These are phyloP conservation scores for Chrysanthemum seticuspe DNA, from an alignment of 129 eudicot species.

Conservation along the genomic window DNA sequence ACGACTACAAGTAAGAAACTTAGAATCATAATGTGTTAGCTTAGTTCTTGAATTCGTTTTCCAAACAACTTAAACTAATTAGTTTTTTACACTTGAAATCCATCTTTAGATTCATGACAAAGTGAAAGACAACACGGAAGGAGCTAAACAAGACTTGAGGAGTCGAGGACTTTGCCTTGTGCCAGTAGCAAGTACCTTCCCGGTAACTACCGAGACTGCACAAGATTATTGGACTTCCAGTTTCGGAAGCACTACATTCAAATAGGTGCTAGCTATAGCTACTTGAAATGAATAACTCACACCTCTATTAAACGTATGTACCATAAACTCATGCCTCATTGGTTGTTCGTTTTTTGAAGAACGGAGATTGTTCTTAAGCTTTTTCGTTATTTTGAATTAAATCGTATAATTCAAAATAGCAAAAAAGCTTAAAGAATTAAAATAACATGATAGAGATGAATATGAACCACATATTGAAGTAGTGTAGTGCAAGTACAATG, in stretches of 20 bases:
- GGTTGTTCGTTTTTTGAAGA: constrained; percentile 1
- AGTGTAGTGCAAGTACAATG: constrained; percentile 39
- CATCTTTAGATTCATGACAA: constrained; percentile 37
- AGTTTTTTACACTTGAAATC: neutral
- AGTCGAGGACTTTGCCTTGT: constrained; percentile 91
- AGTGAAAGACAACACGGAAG: constrained; percentile 37
- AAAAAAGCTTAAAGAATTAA: constrained; percentile 30
- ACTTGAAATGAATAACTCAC: too few species aligned
- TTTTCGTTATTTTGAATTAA: constrained; percentile 36
- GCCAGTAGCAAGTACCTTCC: constrained; percentile 87
- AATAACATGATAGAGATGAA: constrained; percentile 11
- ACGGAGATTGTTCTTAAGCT: constrained; percentile 19
- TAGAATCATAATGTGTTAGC: neutral
- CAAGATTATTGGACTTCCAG: constrained; percentile 86
- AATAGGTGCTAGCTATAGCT: constrained; percentile 28
- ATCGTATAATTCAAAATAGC: constrained; percentile 24
- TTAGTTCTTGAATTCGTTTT: neutral
- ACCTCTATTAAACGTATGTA: neutral
- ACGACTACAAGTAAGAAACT: constrained; percentile 53
- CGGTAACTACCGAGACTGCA: constrained; percentile 64
- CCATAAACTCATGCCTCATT: constrained; percentile 11
- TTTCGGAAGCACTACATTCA: constrained; percentile 56
- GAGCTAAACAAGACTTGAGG: constrained; percentile 50
- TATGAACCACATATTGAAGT: constrained; percentile 39
- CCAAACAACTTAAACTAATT: neutral